These are phyloP conservation scores for Pyricularia sp. DNA, from an alignment of 2,329 filamentous ascomycete species.

Conservation along the genomic window DNA sequence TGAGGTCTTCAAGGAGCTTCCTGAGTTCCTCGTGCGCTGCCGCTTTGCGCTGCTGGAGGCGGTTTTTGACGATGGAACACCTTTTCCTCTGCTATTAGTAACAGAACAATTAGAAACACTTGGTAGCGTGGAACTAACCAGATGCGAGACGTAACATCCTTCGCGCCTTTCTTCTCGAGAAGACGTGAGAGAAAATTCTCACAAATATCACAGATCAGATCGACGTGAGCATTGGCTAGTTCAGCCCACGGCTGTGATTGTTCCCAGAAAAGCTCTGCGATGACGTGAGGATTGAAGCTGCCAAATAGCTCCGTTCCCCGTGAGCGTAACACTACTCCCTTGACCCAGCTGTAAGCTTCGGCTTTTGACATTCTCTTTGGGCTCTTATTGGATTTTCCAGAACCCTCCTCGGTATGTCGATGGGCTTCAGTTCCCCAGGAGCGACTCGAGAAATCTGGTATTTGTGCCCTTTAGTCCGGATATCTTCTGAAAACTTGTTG, in stretches of 20 bases:
- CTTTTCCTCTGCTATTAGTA: neutral
- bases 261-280: conserved; percentile 21
- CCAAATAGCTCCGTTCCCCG: conserved; percentile 25
- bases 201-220: neutral
- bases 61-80: neutral
- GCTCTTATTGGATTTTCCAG: neutral
- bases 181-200: neutral
- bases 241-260: conserved; percentile 21
- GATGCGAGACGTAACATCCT: neutral
- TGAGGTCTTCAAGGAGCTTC: neutral
- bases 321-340: conserved; percentile 15
- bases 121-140: neutral
- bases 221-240: neutral
- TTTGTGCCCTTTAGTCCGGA: conserved; percentile 4
- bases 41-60: neutral
- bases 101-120: no score
- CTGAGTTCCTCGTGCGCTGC: neutral
- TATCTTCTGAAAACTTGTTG: neutral
- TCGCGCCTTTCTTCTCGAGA: neutral
- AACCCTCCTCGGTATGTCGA: neutral
- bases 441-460: neutral
- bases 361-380: neutral
- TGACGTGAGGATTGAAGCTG: conserved; percentile 23
- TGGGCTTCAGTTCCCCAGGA: neutral
- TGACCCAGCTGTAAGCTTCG: conserved; percentile 14